These are phyloP conservation scores for Teunomyces barrocoloradensis DNA, from an alignment of 805 yeast genomes.

Conservation along the genomic window DNA sequence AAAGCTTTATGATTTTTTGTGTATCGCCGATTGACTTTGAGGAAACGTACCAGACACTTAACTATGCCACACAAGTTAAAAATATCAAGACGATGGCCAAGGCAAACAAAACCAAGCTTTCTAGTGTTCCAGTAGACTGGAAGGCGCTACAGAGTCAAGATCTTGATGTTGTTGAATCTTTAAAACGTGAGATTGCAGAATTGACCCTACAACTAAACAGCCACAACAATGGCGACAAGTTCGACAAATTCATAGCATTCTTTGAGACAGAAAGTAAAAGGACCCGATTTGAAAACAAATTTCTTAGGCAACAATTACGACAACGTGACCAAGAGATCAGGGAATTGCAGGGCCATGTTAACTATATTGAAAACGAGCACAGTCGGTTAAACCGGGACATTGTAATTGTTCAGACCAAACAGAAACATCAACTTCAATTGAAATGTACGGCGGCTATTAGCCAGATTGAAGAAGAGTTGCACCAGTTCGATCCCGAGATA, in stretches of 20 bases:
- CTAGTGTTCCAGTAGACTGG: conserved; percentile 31
- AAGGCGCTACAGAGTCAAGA: conserved; percentile 24
- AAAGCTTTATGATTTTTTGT: conserved; percentile 85
- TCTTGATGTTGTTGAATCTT: conserved; percentile 23
- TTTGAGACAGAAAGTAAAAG: conserved; percentile 30
- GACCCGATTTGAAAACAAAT: conserved; percentile 35
- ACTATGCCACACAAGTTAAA: conserved; percentile 78
- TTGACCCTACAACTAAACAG: conserved; percentile 24
- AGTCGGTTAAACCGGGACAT: conserved; percentile 4
- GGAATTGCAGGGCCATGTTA: conserved; percentile 24
- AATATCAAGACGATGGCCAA: conserved; percentile 61
- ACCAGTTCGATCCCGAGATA: conserved; percentile 10
- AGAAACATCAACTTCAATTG: conserved; percentile 3
- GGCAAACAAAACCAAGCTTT: conserved; percentile 32
- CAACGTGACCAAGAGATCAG: conserved; percentile 17
- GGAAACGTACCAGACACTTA: conserved; percentile 69
- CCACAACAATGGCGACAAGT: conserved; percentile 12
- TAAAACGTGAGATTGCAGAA: conserved; percentile 30
- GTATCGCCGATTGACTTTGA: conserved; percentile 77
- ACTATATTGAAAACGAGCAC: conserved; percentile 21
- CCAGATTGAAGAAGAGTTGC: conserved; percentile 12
- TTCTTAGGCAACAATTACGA: conserved; percentile 21
- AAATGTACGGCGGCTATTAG: conserved; percentile 7
- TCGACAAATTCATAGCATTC: conserved; percentile 26
- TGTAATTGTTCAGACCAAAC: conserved; percentile 1